Base-by-base conservation (phyloP, 352 stramenopile species). In the Phytophthora multivora region DNA sequence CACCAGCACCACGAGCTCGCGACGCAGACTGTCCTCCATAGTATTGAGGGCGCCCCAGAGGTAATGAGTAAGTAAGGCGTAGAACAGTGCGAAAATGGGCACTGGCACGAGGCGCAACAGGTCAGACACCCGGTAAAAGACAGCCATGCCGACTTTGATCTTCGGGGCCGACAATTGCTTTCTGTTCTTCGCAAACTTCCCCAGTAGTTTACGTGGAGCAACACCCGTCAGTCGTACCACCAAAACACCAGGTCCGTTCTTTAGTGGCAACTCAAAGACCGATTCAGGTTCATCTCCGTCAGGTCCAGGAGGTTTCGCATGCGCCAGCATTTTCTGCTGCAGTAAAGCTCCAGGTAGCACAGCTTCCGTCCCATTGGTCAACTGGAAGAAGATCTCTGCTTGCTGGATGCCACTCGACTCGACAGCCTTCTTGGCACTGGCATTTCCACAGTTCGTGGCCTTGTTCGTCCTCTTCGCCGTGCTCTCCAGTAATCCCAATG, bases 51-150 rank as follows among this genome's bases (percentile, higher is more conserved):
- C 59, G 8, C 66, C 71, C 79, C 77, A 90, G 3, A 88, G 66
- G n/a, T 87, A 76, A 26, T 87, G 76, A 30, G 73, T 84, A 12
- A 93, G 35, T 3, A 86, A 30, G n/a, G 81, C 83, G 40, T 93
- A 93, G n/a, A 90, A 19, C 12, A 91, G 58, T 47, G 77, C 82
- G 61, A 93, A 93, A 38, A 88, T 59, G 0, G 80, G 79, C 53
- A 90, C 67, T 5, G 80, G 84, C 18, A 93, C 68, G 11, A 58
- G 55, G 4, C 78, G 82, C 15, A 89, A 45, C 26, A 79, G 31
- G 21, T 70, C 55, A 0, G 81, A 76, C 18, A 77, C 52, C 41
- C 63, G 54, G 19, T 83, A 81, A 18, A 89, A 79, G 3, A 73
- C 13, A 16, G 63, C 60, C 39, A 63, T 59, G 7, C 69, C 48